Base-by-base conservation (phyloP, 768 basidiomycete genomes). In the Mycena albidolilacea region DNA sequence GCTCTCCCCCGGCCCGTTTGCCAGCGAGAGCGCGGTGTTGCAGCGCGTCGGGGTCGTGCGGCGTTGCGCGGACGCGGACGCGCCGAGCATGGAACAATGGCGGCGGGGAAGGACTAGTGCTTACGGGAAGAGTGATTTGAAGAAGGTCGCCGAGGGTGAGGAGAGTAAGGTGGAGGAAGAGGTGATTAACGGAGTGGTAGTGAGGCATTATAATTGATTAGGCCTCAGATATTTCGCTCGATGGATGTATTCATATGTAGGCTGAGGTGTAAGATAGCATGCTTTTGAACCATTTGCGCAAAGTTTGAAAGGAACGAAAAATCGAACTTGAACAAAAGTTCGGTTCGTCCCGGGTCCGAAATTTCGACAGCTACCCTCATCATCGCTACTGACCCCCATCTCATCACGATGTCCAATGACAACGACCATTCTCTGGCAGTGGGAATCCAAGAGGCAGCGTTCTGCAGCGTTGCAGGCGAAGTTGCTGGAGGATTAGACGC, bases 181-280 rank as follows among this genome's bases (percentile, higher is more conserved):
- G 74, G 72, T 87, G 54, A 82, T 91, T 59, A 86, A 84, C 21
- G 90, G 90, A 0, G 83, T 91, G 0, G 70, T 89, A 4, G 89
- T 91, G 9, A 88, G 87, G 75, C 89, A 90, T 70, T 91, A 88
- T 74, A 90, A 86, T 74, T 92, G 72, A 79, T n/a, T 55, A 39
- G 38, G 11, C 35, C 12, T 3, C 8, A 7, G 54, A 48, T 14
- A 15, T 19, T 19, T 48, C 11, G 12, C 46, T 48, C 17, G 46
- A 43, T 43, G 41, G 9, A 43, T 48, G 17, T 30, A 30, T 30
- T 30, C 30, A 30, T 30, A 30, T 30, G 1, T 30, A 30, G 7
- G 17, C 17, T 11, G 7, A 48, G 17, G 3, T 17, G 46, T 48
- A 48, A 48, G 46, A 15, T 48, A 7, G 17, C 7, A 17, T 15